A percentile compares a stretch with the other conserved stretches of the same genome.
Conservation (phyloP, 176 grass and related monocot genomes). For the Tillandsia leiboldiana region DNA sequence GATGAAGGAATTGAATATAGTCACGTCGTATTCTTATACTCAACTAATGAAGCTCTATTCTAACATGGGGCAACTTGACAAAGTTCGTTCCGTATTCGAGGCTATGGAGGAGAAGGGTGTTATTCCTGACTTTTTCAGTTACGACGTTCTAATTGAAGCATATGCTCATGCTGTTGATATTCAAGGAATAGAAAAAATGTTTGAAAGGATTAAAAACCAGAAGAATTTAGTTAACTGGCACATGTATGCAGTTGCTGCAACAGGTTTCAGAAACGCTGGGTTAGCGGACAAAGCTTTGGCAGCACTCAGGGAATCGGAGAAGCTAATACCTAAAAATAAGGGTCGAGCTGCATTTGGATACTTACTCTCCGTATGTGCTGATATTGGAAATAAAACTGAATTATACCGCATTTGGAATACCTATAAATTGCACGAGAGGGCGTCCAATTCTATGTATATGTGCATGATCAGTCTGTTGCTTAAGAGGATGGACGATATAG, state of each 20-base stretch:
- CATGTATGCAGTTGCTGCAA: constrained; percentile 16
- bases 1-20: constrained; percentile 26
- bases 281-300: constrained; percentile 23
- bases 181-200: constrained; percentile 22
- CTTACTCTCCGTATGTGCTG: constrained; percentile 27
- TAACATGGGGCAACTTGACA: constrained; percentile 21
- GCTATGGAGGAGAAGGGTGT: constrained; percentile 31
- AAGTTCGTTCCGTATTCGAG: constrained; percentile 20
- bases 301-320: constrained; percentile 30
- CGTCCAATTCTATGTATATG: constrained; percentile 36
- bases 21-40: constrained; percentile 23
- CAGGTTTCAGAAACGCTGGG: constrained; percentile 26
- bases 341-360: constrained; percentile 24
- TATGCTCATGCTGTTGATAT: constrained; percentile 27
- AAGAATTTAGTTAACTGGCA: constrained; percentile 20
- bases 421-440: constrained; percentile 22
- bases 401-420: constrained; percentile 29
- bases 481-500: constrained; percentile 30
- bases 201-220: constrained; percentile 8
- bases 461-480: constrained; percentile 40
- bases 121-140: constrained; percentile 29
- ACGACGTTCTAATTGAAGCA: constrained; percentile 11
- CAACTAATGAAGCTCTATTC: constrained; percentile 41
- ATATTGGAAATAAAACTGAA: constrained; percentile 33
- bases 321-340: constrained; percentile 20